Percentiles rank a stretch among this genome's conserved stretches.
Evolutionary conservation across 2,329 filamentous ascomycete species (phyloP).

Genomic region (Aspergillus tubingensis): DNA sequence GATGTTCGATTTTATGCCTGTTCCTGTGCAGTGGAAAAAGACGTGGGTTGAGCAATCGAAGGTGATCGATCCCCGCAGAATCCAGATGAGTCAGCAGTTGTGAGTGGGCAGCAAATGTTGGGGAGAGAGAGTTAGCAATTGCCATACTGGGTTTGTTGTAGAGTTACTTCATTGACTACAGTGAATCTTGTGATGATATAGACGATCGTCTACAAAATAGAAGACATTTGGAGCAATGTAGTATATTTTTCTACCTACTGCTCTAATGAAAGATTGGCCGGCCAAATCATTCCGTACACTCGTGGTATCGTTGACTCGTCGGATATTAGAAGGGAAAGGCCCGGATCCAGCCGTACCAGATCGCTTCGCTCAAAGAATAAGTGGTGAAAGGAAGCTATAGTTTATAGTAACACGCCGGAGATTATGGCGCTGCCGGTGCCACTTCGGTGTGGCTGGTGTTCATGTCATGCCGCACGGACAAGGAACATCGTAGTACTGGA

Average conservation of each 20-base stretch:
- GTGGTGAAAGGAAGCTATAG: constrained; percentile 1
- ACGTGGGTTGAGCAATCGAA: constrained; percentile 28
- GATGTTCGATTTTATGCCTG: background rate
- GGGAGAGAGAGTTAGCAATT: no score
- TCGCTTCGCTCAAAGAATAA: constrained; percentile 14
- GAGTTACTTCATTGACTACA: no score
- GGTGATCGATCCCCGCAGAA: constrained; percentile 39
- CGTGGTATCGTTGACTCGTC: constrained; percentile 35
- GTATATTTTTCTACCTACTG: background rate
- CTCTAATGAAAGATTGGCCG: constrained; percentile 15
- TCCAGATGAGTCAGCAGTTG: constrained; percentile 28
- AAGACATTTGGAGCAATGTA: no score
- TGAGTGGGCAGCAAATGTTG: constrained; percentile 1
- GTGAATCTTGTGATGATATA: no score
- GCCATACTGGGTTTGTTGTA: no score
- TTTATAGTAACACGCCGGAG: background rate
- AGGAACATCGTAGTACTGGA: background rate
- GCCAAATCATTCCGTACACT: constrained; percentile 21
- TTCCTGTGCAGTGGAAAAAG: constrained; percentile 9
- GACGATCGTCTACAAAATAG: no score
- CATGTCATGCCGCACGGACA: no score
- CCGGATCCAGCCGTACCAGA: constrained; percentile 4
- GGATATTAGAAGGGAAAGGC: background rate
- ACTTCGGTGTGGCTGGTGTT: no score
- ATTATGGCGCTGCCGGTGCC: no score